phyloP scores from a whole-genome alignment of 1,139 yeast genomes.

The Blastobotrys illinoisensis region DNA sequence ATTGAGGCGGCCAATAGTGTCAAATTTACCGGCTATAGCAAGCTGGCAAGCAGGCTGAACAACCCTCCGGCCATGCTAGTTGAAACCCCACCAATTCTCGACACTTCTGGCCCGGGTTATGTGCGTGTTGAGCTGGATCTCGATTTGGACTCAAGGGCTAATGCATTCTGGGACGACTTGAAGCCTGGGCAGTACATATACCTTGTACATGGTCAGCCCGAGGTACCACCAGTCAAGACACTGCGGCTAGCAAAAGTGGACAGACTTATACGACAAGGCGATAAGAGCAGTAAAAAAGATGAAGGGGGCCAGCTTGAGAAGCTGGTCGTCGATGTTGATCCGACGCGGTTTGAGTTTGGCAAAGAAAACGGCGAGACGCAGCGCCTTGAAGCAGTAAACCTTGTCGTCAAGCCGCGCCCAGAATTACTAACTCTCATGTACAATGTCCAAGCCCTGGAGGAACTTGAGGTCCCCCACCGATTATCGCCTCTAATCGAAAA shows the following conservation, averaged over 20 bases:
- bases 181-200: not conserved
- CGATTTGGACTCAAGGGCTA: constrained; percentile 21
- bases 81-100: not conserved
- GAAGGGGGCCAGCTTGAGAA: not conserved
- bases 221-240: not conserved
- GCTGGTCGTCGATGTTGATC: not conserved
- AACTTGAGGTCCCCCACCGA: not conserved
- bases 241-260: not conserved
- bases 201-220: not conserved
- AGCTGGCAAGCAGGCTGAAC: not conserved
- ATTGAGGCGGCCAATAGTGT: constrained; percentile 23
- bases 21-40: constrained; percentile 5
- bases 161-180: constrained; percentile 28
- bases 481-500: not conserved
- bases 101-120: constrained; percentile 2
- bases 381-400: not conserved
- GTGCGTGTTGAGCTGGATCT: constrained; percentile 11
- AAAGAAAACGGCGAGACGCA: not conserved
- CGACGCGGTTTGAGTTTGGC: not conserved
- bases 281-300: not conserved
- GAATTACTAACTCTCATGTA: not conserved
- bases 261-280: not conserved
- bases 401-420: not conserved
- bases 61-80: no score
- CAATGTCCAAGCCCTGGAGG: not conserved